Evolutionary conservation across 139 green algal species (phyloP).

Genomic region (Coccomyxa sp.): DNA sequence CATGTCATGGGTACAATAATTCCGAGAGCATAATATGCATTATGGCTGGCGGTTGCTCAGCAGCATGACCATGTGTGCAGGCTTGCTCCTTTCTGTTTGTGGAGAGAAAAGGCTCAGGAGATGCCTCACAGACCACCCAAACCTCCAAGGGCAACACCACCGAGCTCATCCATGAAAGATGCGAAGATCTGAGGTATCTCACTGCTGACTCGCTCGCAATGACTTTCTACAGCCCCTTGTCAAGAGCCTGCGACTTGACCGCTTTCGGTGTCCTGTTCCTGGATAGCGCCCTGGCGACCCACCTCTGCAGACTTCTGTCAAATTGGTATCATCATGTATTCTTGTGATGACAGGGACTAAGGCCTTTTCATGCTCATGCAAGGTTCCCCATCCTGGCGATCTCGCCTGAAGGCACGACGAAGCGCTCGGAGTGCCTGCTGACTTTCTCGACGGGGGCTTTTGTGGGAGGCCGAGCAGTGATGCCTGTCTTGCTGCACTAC

Average conservation of each 20-base stretch:
- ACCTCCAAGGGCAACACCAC: constrained; percentile 4
- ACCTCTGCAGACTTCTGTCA: too few species aligned
- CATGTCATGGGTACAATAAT: too few species aligned
- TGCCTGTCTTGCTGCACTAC: constrained; percentile 44
- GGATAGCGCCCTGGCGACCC: too few species aligned
- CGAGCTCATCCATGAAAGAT: constrained; percentile 17
- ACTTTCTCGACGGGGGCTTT: constrained; percentile 46
- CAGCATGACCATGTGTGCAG: background rate
- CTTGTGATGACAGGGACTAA: too few species aligned
- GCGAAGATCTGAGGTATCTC: constrained; percentile 25
- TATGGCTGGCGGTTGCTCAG: background rate
- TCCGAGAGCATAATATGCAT: background rate
- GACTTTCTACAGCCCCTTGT: too few species aligned
- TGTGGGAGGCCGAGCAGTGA: constrained; percentile 27
- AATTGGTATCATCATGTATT: too few species aligned
- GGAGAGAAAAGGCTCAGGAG: constrained; percentile 23
- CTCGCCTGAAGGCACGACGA: constrained; percentile 48
- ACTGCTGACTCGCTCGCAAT: too few species aligned
- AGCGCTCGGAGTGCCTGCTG: constrained; percentile 37
- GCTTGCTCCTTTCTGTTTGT: constrained; percentile 52
- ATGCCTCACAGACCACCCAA: constrained; percentile 16
- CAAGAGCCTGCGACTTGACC: too few species aligned
- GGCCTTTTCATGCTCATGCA: too few species aligned
- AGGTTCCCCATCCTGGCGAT: constrained; percentile 41
- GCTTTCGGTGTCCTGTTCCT: too few species aligned